These are phyloP conservation scores for Niveomyces coronatus DNA, from an alignment of 2,329 filamentous ascomycete species.

Conservation along the genomic window DNA sequence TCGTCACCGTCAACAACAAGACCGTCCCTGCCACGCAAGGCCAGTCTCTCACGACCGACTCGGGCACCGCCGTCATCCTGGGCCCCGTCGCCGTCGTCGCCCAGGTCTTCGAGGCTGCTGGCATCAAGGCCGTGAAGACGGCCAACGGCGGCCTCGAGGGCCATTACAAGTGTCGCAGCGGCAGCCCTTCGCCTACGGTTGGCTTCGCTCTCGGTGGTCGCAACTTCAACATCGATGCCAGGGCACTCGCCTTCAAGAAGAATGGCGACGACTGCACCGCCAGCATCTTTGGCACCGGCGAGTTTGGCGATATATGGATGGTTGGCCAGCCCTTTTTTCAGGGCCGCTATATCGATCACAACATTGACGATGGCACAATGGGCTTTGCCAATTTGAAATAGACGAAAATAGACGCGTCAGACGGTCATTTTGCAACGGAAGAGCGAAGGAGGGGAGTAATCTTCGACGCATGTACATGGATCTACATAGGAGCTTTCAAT, in stretches of 20 bases:
- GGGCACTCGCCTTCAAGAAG: slow-evolving; percentile 11
- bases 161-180: slow-evolving; percentile 13
- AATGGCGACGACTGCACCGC: slow-evolving; percentile 14
- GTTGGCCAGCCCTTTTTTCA: slow-evolving; percentile 16
- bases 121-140: slow-evolving; percentile 9
- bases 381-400: slow-evolving; percentile 13
- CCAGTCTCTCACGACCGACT: slow-evolving; percentile 12
- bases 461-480: not conserved
- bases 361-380: slow-evolving; percentile 10
- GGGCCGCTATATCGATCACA: slow-evolving; percentile 15
- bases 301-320: slow-evolving; percentile 13
- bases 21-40: not conserved
- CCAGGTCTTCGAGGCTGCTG: slow-evolving; percentile 11
- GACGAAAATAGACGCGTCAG: slow-evolving; percentile 1
- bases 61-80: slow-evolving; percentile 13
- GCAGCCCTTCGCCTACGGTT: slow-evolving; percentile 11
- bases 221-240: slow-evolving; percentile 13
- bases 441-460: too few relatives aligned
- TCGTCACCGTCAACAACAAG: slow-evolving; percentile 10
- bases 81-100: slow-evolving; percentile 11
- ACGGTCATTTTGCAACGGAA: too few relatives aligned
- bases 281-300: slow-evolving; percentile 10
- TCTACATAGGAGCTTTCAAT: too few relatives aligned
- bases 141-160: slow-evolving; percentile 11
- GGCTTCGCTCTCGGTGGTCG: slow-evolving; percentile 11